Conservation (phyloP, 2,329 filamentous ascomycete genomes). For the Trichophyton rubrum region DNA sequence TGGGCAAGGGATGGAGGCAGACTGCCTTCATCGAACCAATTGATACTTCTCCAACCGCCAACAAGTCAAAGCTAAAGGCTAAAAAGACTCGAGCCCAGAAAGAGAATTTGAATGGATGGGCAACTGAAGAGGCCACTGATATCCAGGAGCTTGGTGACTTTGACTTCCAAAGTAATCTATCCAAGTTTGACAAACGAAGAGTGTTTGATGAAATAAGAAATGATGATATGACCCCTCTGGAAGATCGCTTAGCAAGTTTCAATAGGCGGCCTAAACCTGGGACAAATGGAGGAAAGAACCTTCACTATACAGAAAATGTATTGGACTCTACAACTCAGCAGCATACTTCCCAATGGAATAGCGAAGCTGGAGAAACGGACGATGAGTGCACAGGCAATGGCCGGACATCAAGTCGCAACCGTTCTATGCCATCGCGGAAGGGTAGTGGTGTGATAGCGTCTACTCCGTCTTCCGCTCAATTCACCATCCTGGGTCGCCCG, state of each 20-base stretch:
- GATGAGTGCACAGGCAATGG: slow-evolving; percentile 29
- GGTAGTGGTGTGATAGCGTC: slow-evolving; percentile 31
- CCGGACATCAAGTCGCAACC: slow-evolving; percentile 32
- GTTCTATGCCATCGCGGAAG: slow-evolving; percentile 32
- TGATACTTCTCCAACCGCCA: slow-evolving; percentile 25
- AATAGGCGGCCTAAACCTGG: slow-evolving; percentile 58
- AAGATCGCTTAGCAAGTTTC: slow-evolving; percentile 79
- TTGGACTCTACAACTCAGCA: slow-evolving; percentile 47
- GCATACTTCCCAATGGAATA: slow-evolving; percentile 47
- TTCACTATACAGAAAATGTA: slow-evolving; percentile 86
- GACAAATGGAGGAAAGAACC: slow-evolving; percentile 71
- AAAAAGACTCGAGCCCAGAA: slow-evolving; percentile 34
- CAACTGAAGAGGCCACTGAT: slow-evolving; percentile 89
- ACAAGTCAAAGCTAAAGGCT: slow-evolving; percentile 32
- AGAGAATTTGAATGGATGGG: slow-evolving; percentile 69
- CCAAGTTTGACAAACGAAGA: slow-evolving; percentile 86
- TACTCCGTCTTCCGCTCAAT: slow-evolving; percentile 23
- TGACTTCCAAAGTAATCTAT: slow-evolving; percentile 78
- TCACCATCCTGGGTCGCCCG: slow-evolving; percentile 24
- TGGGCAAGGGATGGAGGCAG: slow-evolving; percentile 53
- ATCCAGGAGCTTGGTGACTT: slow-evolving; percentile 89
- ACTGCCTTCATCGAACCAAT: slow-evolving; percentile 51
- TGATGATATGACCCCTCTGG: slow-evolving; percentile 78
- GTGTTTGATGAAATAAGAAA: slow-evolving; percentile 87
- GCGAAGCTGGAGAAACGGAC: slow-evolving; percentile 55